These are phyloP conservation scores for Podaxis sp. DNA, from an alignment of 768 basidiomycete species.

Conservation along the genomic window DNA sequence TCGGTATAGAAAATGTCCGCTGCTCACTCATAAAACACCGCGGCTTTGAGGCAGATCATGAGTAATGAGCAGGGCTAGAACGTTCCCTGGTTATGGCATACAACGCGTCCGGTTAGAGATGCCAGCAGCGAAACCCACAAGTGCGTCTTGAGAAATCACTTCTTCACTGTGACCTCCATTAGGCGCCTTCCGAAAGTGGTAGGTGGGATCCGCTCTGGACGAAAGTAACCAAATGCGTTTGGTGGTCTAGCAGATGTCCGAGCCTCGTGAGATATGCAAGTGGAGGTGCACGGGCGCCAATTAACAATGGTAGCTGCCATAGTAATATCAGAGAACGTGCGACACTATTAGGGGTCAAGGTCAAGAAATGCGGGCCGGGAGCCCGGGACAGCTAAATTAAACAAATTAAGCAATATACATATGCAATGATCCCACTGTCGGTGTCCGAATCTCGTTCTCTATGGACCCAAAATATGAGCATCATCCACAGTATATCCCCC, in stretches of 20 bases:
- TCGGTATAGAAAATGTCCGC: background rate
- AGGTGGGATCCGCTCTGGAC: too few relatives aligned
- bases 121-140: too few relatives aligned
- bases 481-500: background rate
- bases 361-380: background rate
- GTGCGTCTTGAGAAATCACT: too few relatives aligned
- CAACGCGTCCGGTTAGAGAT: too few relatives aligned
- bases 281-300: too few relatives aligned
- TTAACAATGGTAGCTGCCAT: too few relatives aligned
- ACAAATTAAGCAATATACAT: slow-evolving; percentile 13
- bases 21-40: background rate
- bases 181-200: too few relatives aligned
- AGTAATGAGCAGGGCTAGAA: background rate
- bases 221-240: too few relatives aligned
- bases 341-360: background rate
- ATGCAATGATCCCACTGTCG: slow-evolving; percentile 3
- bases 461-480: background rate
- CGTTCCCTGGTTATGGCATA: background rate
- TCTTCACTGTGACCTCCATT: too few relatives aligned
- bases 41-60: background rate
- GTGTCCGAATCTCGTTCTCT: background rate
- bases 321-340: background rate
- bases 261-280: too few relatives aligned
- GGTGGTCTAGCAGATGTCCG: too few relatives aligned
- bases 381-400: slow-evolving; percentile 1